Evolutionary conservation across 169 alveolate genomes (phyloP), one percentile per base, ranked within the genome.

Genomic region (Plasmodium malariae): DNA sequence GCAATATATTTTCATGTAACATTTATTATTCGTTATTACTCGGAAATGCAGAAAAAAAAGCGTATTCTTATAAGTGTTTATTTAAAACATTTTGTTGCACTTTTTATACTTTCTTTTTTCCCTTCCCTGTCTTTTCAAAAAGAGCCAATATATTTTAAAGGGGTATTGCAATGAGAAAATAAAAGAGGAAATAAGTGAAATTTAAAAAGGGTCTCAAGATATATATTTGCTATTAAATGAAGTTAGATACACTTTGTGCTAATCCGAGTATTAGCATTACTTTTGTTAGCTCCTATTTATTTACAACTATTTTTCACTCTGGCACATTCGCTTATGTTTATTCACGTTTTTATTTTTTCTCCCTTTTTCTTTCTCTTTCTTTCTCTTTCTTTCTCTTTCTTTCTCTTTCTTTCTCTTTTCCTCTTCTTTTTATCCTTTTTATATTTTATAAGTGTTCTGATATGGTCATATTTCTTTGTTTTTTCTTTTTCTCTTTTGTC

Each of bases 391-490:
- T 32, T 62, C 30, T 60, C 69, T 45, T 59, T 74, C 4, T 24
- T 34, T 24, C 30, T 65, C 24, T 74, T 59, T 88, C 45, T 43
- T 24, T 69, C 32, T 68, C 62, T 69, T 45, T 88, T 51, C 45
- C 36, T 83, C 37, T 34, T 68, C 17, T 71, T 71, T 36, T 83
- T 28, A 49, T 68, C 88, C 76, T 70, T 74, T 88, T 70, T 93
- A 48, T 55, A 37, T 74, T 43, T 87, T 34, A 71, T 74, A 43
- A 67, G 73, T 74, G 48, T 32, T 65, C 43, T 71, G 72, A 63
- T 59, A 69, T 74, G 74, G 34, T 74, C 87, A 57, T 72, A 55
- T 68, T 30, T 85, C 37, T 60, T 72, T 26, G 9, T 67, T 48
- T 70, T 90, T 34, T 63, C 85, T 30, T 32, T 71, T 43, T 28